These are phyloP conservation scores for Aspergillus baeticus DNA, from an alignment of 495 filamentous ascomycete genomes.

Conservation along the genomic window DNA sequence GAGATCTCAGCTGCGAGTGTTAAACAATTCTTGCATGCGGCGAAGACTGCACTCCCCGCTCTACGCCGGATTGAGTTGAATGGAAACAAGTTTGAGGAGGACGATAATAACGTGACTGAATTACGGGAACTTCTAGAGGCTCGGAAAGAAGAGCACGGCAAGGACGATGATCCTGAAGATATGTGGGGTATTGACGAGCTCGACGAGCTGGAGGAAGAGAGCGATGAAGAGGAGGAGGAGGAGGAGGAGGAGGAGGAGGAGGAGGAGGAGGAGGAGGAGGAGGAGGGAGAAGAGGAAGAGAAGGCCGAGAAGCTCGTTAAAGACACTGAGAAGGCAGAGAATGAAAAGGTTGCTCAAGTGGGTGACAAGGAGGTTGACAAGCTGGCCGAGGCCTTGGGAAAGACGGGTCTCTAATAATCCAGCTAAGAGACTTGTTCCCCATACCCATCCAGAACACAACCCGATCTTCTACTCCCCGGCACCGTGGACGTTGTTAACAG, in stretches of 20 bases:
- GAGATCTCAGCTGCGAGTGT: conserved; percentile 78
- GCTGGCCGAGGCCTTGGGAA: conserved; percentile 69
- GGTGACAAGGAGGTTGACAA: conserved; percentile 80
- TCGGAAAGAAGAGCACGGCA: conserved; percentile 57
- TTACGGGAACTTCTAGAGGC: conserved; percentile 51
- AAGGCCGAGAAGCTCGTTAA: conserved; percentile 56
- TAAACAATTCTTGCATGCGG: conserved; percentile 63
- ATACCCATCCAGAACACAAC: not conserved
- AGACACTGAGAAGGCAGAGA: conserved; percentile 70
- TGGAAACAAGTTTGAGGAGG: conserved; percentile 91
- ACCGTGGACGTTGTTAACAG: not conserved
- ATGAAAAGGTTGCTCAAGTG: conserved; percentile 67
- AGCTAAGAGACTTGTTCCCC: not conserved
- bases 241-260: conserved; percentile 68
- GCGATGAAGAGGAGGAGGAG: conserved; percentile 62
- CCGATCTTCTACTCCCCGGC: not conserved
- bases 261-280: conserved; percentile 63
- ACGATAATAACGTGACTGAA: conserved; percentile 62
- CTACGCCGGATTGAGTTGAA: conserved; percentile 88
- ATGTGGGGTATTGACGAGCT: conserved; percentile 84
- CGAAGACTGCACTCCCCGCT: conserved; percentile 61
- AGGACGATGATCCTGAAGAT: conserved; percentile 51
- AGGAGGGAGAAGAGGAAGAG: too few relatives aligned
- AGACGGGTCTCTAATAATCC: conserved; percentile 44
- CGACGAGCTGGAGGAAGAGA: conserved; percentile 76